Evolutionary conservation across 495 filamentous ascomycete genomes (phyloP).

Genomic region (Talaromyces liani): DNA sequence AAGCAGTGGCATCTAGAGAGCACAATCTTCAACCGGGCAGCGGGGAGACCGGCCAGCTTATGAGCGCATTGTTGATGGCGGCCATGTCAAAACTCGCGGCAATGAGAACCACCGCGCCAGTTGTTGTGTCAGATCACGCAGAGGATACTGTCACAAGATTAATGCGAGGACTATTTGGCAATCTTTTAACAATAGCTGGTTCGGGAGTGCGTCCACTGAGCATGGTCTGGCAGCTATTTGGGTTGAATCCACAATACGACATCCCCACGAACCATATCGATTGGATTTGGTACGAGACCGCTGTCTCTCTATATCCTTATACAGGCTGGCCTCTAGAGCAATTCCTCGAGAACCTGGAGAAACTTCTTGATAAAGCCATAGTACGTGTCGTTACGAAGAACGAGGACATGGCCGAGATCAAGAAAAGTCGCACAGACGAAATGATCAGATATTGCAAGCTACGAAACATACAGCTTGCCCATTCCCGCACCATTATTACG

Average conservation of each 20-base stretch:
- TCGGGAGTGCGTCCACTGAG: slow-evolving; percentile 21
- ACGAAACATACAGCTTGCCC: slow-evolving; percentile 19
- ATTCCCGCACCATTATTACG: slow-evolving; percentile 18
- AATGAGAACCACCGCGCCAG: slow-evolving; percentile 15
- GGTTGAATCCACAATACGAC: slow-evolving; percentile 13
- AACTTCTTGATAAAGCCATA: slow-evolving; percentile 18
- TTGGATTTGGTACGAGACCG: slow-evolving; percentile 22
- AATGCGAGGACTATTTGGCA: slow-evolving; percentile 22
- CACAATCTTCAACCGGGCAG: slow-evolving; percentile 5
- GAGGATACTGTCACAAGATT: slow-evolving; percentile 21
- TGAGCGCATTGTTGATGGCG: slow-evolving; percentile 13
- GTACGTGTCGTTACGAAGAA: slow-evolving; percentile 18
- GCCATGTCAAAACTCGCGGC: slow-evolving; percentile 22
- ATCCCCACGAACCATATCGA: slow-evolving; percentile 13
- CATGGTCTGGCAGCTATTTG: slow-evolving; percentile 24
- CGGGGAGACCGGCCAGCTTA: slow-evolving; percentile 5
- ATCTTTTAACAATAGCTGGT: slow-evolving; percentile 20
- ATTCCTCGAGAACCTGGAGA: slow-evolving; percentile 17
- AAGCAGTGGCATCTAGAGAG: slow-evolving; percentile 8
- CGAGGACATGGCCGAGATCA: slow-evolving; percentile 12
- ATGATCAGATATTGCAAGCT: slow-evolving; percentile 17
- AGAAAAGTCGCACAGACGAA: slow-evolving; percentile 9
- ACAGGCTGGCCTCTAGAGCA: slow-evolving; percentile 19
- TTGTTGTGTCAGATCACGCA: slow-evolving; percentile 7
- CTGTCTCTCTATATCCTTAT: slow-evolving; percentile 18